Evolutionary conservation across 2,329 filamentous ascomycete species (phyloP), one percentile per base, ranked within the genome.

Genomic region (Botrytis squamosa): DNA sequence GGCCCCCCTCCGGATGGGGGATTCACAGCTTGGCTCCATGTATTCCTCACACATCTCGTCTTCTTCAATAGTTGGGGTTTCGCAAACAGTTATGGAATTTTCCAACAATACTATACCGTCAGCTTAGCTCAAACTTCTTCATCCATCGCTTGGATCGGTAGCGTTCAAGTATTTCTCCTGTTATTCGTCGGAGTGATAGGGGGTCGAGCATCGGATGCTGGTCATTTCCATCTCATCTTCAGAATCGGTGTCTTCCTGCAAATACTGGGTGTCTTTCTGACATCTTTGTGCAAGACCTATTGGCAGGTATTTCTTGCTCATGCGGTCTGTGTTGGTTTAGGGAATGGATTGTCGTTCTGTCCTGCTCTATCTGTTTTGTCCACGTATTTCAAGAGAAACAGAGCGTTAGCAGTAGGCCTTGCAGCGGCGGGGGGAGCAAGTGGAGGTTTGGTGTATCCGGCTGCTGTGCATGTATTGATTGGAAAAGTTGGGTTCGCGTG

Each of bases 361-460:
- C 81, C 68, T 74, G 79, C 73, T 66, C 63, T 79, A 14, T 73
- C 74, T 2, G 52, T 69, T 1, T 40, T 42, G 25, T 40, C 10
- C 1, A 74, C 66, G 20, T 75, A 75, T 63, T 78, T 79, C 40
- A n/a, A 62, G 3, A 71, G 46, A 10, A 66, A 74, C 29, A 77
- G 78, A 1, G 76, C 65, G 5, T 68, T 75, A 10, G 71, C 80
- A 70, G 75, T 75, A 69, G 81, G 72, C 52, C 76, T 73, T 64
- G 78, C 63, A 66, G 77, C 63, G 10, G 77, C 79, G 3, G 81
- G 81, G 1, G 80, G 80, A 14, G 80, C 80, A 0, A 73, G 82
- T 16, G 81, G 82, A 20, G 80, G 81, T 4, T 75, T 83, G 8
- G 74, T 82, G 49, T 82, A 77, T 77, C 82, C 81, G 4, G 80